Conservation (phyloP, 768 basidiomycete genomes). For the Pleurotus tuber-regium region DNA sequence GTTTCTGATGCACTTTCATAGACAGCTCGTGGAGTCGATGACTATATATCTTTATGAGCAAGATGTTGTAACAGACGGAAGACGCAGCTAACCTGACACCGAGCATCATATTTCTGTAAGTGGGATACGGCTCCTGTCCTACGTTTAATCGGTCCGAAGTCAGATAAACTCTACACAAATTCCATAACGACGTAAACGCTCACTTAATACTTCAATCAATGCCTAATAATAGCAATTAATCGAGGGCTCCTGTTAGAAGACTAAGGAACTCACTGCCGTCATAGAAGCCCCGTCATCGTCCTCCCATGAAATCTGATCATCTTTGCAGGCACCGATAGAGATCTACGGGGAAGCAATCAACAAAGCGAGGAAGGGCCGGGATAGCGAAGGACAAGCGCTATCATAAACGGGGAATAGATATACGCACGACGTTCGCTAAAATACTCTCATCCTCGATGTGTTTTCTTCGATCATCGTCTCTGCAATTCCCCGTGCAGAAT, state of each 20-base stretch:
- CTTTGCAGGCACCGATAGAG: conserved; percentile 34
- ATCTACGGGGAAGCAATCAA: conserved; percentile 21
- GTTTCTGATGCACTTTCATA: not conserved
- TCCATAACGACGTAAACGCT: not conserved
- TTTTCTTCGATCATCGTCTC: conserved; percentile 11
- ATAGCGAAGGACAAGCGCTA: not conserved
- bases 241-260: not conserved
- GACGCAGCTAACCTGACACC: not conserved
- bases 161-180: not conserved
- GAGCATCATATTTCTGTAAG: not conserved
- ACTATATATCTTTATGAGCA: not conserved
- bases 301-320: conserved; percentile 37
- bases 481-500: conserved; percentile 32
- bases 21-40: not conserved
- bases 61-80: not conserved
- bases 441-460: not conserved
- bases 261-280: conserved; percentile 26
- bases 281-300: conserved; percentile 33
- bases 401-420: not conserved
- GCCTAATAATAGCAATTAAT: not conserved
- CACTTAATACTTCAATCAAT: conserved; percentile 4
- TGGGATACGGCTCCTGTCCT: not conserved
- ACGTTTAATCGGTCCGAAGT: not conserved
- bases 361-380: not conserved
- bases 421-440: conserved; percentile 30